Evolutionary conservation across 2,329 filamentous ascomycete genomes (phyloP).

Genomic region (Colletotrichum tofieldiae): DNA sequence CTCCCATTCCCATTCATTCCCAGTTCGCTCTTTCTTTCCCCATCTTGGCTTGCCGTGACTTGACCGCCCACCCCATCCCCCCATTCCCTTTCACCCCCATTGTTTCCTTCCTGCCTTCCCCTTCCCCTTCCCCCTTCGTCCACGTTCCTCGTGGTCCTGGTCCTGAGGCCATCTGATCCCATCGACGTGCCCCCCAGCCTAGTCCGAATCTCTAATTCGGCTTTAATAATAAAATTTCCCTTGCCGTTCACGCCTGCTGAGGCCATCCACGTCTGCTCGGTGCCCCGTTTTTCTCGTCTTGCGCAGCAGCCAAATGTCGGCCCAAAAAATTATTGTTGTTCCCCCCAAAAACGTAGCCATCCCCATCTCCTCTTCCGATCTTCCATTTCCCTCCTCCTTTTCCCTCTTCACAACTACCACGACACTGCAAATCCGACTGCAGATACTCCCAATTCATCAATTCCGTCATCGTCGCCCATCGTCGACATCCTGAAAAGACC

Average conservation of each 20-base stretch:
- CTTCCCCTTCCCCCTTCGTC: slow-evolving; percentile 33
- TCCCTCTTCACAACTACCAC: slow-evolving; percentile 51
- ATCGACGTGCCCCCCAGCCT: slow-evolving; percentile 41
- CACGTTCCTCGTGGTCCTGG: slow-evolving; percentile 44
- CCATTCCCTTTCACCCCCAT: slow-evolving; percentile 19
- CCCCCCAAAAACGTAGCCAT: slow-evolving; percentile 67
- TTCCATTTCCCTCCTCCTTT: slow-evolving; percentile 48
- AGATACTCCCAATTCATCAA: slow-evolving; percentile 57
- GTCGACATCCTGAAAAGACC: slow-evolving; percentile 54
- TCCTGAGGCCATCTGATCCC: slow-evolving; percentile 43
- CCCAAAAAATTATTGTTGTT: slow-evolving; percentile 61
- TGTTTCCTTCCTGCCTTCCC: slow-evolving; percentile 20
- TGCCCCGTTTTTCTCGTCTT: slow-evolving; percentile 65
- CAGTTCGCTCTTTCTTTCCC: slow-evolving; percentile 20
- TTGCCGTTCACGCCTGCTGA: slow-evolving; percentile 46
- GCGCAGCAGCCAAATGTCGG: slow-evolving; percentile 52
- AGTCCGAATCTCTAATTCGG: slow-evolving; percentile 43
- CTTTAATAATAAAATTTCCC: slow-evolving; percentile 56
- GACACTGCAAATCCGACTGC: slow-evolving; percentile 55
- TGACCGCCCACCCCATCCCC: slow-evolving; percentile 31
- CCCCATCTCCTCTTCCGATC: slow-evolving; percentile 58
- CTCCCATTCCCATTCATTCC: slow-evolving; percentile 43
- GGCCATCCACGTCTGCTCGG: slow-evolving; percentile 47
- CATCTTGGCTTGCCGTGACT: slow-evolving; percentile 9
- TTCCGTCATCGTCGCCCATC: slow-evolving; percentile 50